Conservation (phyloP, 140 eudicot genomes). For the Oenanthe javanica region DNA sequence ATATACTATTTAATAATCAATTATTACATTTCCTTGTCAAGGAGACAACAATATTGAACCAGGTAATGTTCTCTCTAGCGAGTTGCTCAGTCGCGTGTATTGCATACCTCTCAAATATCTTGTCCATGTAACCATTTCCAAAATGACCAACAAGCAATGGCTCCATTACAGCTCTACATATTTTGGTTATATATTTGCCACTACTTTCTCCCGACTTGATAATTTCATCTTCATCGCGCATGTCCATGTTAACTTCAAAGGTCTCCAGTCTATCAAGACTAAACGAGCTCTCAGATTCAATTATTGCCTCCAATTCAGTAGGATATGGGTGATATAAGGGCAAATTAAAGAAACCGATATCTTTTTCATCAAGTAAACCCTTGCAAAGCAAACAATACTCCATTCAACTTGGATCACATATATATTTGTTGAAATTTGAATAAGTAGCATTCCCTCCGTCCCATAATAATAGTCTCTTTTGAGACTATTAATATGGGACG, state of each 20-base stretch:
- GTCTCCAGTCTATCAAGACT: neutral
- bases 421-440: too few species aligned
- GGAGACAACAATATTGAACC: neutral
- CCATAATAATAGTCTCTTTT: too few species aligned
- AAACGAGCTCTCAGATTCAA: neutral
- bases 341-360: neutral
- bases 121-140: neutral
- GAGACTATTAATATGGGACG: too few species aligned
- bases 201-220: neutral
- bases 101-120: constrained; percentile 2
- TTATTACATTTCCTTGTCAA: neutral
- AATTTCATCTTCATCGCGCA: neutral
- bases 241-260: neutral
- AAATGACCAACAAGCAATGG: neutral
- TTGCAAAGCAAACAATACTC: neutral
- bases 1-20: too few species aligned
- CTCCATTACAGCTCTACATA: neutral
- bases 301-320: neutral
- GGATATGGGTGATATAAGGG: neutral
- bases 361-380: neutral
- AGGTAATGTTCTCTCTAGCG: neutral
- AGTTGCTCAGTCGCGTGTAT: neutral
- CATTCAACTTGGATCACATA: too few species aligned
- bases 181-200: neutral
- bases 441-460: too few species aligned